A percentile compares a stretch with the other conserved stretches of the same genome.
These are phyloP conservation scores for Boletus insuetus DNA, from an alignment of 768 basidiomycete species.

Conservation along the genomic window DNA sequence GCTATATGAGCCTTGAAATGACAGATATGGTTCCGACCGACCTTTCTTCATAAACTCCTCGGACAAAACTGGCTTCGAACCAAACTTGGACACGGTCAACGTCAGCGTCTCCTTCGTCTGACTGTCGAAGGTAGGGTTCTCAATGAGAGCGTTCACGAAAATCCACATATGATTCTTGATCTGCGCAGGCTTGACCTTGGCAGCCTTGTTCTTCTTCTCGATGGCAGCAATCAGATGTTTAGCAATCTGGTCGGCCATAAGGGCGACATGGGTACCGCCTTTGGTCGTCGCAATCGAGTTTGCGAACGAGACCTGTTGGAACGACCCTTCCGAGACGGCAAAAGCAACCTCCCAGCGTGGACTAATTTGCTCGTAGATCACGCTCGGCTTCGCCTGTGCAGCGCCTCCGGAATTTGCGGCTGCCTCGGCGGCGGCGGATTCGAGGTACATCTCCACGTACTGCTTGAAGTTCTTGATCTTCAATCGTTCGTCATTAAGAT, in stretches of 20 bases:
- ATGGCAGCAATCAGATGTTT: slow-evolving; percentile 80
- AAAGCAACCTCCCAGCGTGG: slow-evolving; percentile 95
- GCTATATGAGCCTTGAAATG: slow-evolving; percentile 1
- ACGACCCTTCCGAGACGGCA: slow-evolving; percentile 86
- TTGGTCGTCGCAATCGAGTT: slow-evolving; percentile 97
- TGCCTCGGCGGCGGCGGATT: slow-evolving; percentile 69
- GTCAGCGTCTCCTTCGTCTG: slow-evolving; percentile 98
- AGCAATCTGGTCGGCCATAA: slow-evolving; percentile 85
- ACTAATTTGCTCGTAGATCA: slow-evolving; percentile 80
- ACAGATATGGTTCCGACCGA: slow-evolving; percentile 31
- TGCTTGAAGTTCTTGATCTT: slow-evolving; percentile 96
- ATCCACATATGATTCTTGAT: slow-evolving; percentile 99
- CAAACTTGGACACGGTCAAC: slow-evolving; percentile 83
- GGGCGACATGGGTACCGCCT: slow-evolving; percentile 89
- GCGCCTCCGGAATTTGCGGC: slow-evolving; percentile 75
- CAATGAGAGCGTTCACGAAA: slow-evolving; percentile 92
- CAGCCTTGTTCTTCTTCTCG: slow-evolving; percentile 96
- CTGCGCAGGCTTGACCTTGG: slow-evolving; percentile 89
- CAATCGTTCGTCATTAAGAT: slow-evolving; percentile 85
- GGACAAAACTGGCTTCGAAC: slow-evolving; percentile 75
- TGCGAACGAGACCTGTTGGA: slow-evolving; percentile 95
- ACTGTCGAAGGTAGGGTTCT: slow-evolving; percentile 98
- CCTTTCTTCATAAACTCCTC: slow-evolving; percentile 98
- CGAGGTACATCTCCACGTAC: slow-evolving; percentile 92
- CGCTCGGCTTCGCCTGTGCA: slow-evolving; percentile 66